Percentiles rank a stretch among this genome's conserved stretches.
Conservation (phyloP, 2,329 filamentous ascomycete genomes). For the Apiospora marii region DNA sequence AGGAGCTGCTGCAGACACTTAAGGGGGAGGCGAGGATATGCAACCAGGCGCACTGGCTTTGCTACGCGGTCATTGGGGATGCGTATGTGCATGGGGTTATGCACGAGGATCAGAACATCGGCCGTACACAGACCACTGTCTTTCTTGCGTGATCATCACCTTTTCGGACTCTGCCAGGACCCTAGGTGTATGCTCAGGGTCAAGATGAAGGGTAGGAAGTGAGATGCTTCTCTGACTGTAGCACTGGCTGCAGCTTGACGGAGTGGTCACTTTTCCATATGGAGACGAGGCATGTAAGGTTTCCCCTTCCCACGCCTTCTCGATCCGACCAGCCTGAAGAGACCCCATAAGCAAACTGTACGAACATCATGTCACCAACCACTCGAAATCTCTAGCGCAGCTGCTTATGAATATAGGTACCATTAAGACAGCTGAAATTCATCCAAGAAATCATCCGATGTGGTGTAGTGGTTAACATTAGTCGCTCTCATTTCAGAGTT, state of each 20-base stretch:
- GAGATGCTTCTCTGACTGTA: too few species aligned
- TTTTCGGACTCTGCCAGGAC: not conserved
- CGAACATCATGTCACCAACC: too few species aligned
- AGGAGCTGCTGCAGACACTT: not conserved
- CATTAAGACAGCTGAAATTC: too few species aligned
- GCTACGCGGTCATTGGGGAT: slow-evolving; percentile 31
- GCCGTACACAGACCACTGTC: not conserved
- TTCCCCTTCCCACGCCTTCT: too few species aligned
- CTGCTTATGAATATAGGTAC: not conserved
- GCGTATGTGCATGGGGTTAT: slow-evolving; percentile 32
- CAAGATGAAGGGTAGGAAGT: too few species aligned
- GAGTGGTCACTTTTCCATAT: too few species aligned
- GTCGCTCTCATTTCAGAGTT: slow-evolving; percentile 40
- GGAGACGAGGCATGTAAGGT: too few species aligned
- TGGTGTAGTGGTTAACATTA: slow-evolving; percentile 48
- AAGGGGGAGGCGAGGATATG: slow-evolving; percentile 22
- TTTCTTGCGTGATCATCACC: not conserved
- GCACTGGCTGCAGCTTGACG: too few species aligned
- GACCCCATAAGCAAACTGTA: too few species aligned
- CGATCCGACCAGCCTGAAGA: too few species aligned
- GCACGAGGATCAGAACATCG: slow-evolving; percentile 24
- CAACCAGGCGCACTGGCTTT: slow-evolving; percentile 9
- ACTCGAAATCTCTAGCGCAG: too few species aligned
- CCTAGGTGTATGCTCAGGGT: too few species aligned
- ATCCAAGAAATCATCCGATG: slow-evolving; percentile 37